Base-by-base conservation (phyloP, 768 basidiomycete species). In the Termitomyces sp. region DNA sequence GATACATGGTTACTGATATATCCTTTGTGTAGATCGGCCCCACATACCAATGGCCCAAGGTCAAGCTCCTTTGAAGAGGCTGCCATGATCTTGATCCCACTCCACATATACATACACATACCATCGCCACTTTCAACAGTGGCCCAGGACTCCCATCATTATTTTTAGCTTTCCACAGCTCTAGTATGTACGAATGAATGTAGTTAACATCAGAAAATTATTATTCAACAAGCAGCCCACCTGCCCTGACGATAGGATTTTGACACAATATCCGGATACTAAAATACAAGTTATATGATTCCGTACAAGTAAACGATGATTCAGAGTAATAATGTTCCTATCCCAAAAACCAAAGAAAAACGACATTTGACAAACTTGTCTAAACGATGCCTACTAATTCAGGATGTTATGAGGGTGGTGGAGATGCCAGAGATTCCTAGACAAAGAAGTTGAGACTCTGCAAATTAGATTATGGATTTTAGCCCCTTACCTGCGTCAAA, bases 351-450 rank as follows among this genome's bases (percentile, higher is more conserved):
- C 52, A 56, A 54, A 47, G 41, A 18, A 41, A 54, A 46, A 38
- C 45, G 50, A 59, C 41, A 50, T 14, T 20, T 26, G 41, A 62
- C 48, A 52, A 57, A 28, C 47, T 60, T 41, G 22, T 26, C 44
- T 52, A 44, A 48, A 43, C 33, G 30, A 54, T 30, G n/a, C 13
- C 14, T 36, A 2, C 26, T 52, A 1, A 52, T 40, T 3, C 38
- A 41, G 5, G 3, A n/a, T 20, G 49, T 78, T 68, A 79, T 66
- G 76, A 78, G 28, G 83, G 80, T n/a, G 83, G 81, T n/a, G 84
- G 83, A n/a, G 84, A 84, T 54, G 84, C 83, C 36, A 85, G 74
- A n/a, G 84, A 84, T 70, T 85, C 83, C 83, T 85, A 66, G 49
- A 52, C 55, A 16, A 30, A 7, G 24, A 53, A 60, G 56, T 54